These are phyloP conservation scores for Myxozyma sirexii DNA, from an alignment of 805 yeast species.

Conservation along the genomic window DNA sequence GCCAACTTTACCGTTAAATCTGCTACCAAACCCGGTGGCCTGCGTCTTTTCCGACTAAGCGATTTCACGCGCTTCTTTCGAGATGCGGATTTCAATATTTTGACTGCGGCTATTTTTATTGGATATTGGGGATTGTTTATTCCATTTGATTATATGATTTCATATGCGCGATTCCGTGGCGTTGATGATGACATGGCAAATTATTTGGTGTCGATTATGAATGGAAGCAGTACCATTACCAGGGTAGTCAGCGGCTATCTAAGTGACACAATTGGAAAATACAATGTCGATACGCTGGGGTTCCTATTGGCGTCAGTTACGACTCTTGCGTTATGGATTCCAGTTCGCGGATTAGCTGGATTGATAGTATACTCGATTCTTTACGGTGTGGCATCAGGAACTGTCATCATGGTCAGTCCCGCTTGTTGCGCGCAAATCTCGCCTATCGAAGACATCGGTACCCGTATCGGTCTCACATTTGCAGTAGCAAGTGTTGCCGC, in stretches of 20 bases:
- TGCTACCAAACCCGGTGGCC: constrained; percentile 29
- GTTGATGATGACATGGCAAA: constrained; percentile 21
- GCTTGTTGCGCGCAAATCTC: constrained; percentile 40
- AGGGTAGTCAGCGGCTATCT: constrained; percentile 56
- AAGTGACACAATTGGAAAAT: constrained; percentile 59
- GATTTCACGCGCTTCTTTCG: constrained; percentile 13
- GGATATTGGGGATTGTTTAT: constrained; percentile 40
- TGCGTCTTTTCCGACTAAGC: neutral
- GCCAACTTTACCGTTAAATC: constrained; percentile 36
- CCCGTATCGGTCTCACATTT: constrained; percentile 62
- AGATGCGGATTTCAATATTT: constrained; percentile 16
- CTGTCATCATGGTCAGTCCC: constrained; percentile 41
- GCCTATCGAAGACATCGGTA: constrained; percentile 37
- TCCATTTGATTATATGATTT: constrained; percentile 41
- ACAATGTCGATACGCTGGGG: constrained; percentile 56
- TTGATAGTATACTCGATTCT: constrained; percentile 39
- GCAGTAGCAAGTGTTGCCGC: constrained; percentile 56
- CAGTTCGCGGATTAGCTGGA: constrained; percentile 52
- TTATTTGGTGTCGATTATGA: constrained; percentile 21
- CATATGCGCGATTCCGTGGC: constrained; percentile 37
- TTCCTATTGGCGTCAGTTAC: constrained; percentile 49
- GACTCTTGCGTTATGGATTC: constrained; percentile 64
- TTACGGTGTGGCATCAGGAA: constrained; percentile 42
- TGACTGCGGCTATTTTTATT: constrained; percentile 34
- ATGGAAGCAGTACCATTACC: constrained; percentile 46